Percentiles rank a stretch among this genome's conserved stretches.
Evolutionary conservation across 2,329 filamentous ascomycete species (phyloP).

Genomic region (Diaporthe citriasiana): DNA sequence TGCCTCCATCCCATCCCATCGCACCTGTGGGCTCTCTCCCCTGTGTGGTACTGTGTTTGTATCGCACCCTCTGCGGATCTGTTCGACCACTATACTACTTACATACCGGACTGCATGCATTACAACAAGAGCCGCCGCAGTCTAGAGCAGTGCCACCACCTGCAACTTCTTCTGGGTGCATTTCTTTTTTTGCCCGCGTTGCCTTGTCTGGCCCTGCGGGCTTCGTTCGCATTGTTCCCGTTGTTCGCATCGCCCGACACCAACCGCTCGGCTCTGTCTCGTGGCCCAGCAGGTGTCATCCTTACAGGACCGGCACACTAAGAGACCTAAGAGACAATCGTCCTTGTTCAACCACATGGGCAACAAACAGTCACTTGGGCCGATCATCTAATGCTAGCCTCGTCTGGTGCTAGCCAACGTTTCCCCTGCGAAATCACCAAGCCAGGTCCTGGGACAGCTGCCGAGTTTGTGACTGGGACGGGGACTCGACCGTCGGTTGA

Average conservation of each 20-base stretch:
- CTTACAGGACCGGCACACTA: constrained; percentile 6
- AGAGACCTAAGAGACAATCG: constrained; percentile 21
- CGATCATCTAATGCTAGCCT: constrained; percentile 19
- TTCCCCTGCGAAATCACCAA: neutral
- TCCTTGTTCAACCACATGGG: constrained; percentile 32
- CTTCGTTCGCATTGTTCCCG: neutral
- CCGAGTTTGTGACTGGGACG: constrained; percentile 3
- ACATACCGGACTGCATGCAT: neutral
- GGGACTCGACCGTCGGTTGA: constrained; percentile 27
- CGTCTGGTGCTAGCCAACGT: constrained; percentile 22
- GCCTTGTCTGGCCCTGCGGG: neutral
- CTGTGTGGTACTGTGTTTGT: neutral
- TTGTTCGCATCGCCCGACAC: constrained; percentile 4
- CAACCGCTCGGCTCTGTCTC: constrained; percentile 15
- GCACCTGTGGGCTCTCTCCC: neutral
- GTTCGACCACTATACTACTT: neutral
- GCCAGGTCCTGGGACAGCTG: constrained; percentile 26
- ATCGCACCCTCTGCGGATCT: constrained; percentile 22
- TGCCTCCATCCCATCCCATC: constrained; percentile 12
- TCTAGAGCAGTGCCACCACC: constrained; percentile 16
- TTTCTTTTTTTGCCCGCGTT: neutral
- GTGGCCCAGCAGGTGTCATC: constrained; percentile 29
- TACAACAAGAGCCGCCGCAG: neutral
- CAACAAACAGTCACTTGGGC: constrained; percentile 28
- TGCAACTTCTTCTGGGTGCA: neutral